Evolutionary conservation across 2,329 filamentous ascomycete species (phyloP).

Genomic region (Fusarium oxysporum): DNA sequence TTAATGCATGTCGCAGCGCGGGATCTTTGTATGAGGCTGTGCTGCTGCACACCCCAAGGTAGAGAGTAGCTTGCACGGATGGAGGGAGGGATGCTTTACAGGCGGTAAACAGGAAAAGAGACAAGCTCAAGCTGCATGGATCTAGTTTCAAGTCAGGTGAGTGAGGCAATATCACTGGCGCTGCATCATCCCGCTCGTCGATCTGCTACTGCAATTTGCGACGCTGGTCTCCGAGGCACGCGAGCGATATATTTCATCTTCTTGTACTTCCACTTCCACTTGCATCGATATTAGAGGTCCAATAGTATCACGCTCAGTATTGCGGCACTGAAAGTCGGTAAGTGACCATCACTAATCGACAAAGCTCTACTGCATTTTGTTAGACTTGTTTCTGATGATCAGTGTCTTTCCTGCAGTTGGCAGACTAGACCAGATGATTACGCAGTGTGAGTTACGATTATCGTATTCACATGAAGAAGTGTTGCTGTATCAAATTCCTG

Average conservation of each 20-base stretch:
- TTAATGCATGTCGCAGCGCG: conserved; percentile 11
- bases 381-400: background rate
- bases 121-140: conserved; percentile 17
- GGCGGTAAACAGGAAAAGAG: conserved; percentile 15
- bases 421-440: background rate
- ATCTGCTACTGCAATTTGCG: conserved; percentile 14
- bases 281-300: background rate
- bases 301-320: background rate
- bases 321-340: conserved; percentile 14
- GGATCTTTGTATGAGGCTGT: conserved; percentile 35
- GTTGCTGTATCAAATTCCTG: background rate
- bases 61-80: conserved; percentile 15
- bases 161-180: conserved; percentile 26
- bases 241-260: conserved; percentile 30
- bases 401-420: background rate
- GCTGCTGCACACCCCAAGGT: conserved; percentile 19
- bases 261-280: background rate
- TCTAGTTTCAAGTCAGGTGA: conserved; percentile 21
- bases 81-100: conserved; percentile 17
- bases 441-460: background rate
- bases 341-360: conserved; percentile 4
- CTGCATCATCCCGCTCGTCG: conserved; percentile 1
- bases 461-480: conserved; percentile 8
- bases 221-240: conserved; percentile 20
- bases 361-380: background rate